phyloP scores from a whole-genome alignment of 169 alveolate genomes.

The Eimeria nieschulzi region DNA sequence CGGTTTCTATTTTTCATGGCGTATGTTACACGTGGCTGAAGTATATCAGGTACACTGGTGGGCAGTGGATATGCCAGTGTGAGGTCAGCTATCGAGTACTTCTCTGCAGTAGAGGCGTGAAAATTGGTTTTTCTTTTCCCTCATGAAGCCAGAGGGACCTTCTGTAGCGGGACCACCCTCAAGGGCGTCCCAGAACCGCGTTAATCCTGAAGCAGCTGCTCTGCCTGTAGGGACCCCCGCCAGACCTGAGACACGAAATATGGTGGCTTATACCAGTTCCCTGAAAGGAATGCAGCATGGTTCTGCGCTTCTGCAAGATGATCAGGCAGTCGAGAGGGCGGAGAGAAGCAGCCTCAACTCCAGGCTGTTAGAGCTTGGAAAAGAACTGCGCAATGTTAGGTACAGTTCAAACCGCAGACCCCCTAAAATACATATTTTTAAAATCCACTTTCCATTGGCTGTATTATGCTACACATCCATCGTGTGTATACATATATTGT shows the following conservation, averaged over 20 bases:
- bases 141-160: background rate
- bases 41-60: too few relatives aligned
- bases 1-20: too few relatives aligned
- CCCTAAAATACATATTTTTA: too few relatives aligned
- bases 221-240: background rate
- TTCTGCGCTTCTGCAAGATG: constrained; percentile 27
- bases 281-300: background rate
- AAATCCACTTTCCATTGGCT: too few relatives aligned
- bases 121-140: background rate
- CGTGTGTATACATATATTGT: too few relatives aligned
- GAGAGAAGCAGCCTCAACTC: constrained; percentile 36
- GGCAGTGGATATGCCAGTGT: too few relatives aligned
- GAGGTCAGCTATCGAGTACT: too few relatives aligned
- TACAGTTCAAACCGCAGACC: background rate
- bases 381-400: constrained; percentile 52
- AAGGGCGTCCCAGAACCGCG: background rate
- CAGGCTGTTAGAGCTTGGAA: constrained; percentile 49
- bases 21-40: too few relatives aligned
- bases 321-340: constrained; percentile 40
- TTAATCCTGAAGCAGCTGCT: background rate
- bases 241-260: background rate
- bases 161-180: background rate
- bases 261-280: background rate
- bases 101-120: background rate
- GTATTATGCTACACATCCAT: too few relatives aligned